Evolutionary conservation across 108 stramenopile species (phyloP), one percentile per base, ranked within the genome.

Genomic region (Stephanodiscus minutulus): DNA sequence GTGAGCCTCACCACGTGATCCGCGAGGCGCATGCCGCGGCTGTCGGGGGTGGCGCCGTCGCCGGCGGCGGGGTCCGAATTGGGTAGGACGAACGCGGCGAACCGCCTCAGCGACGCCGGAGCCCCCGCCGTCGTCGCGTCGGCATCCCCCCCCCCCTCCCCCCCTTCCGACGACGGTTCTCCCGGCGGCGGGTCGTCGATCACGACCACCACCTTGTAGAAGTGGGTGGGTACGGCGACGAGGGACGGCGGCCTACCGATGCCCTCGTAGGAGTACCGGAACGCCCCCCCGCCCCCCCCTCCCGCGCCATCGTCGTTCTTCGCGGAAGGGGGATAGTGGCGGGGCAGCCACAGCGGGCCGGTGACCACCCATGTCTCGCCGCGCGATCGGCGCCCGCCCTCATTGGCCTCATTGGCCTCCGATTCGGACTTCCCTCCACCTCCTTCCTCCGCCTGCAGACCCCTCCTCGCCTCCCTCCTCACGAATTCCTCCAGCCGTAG

Each of bases 61-160:
- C 44, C 43, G 31, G 25, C 15, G 35, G 25, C 44, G 12, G 21
- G 12, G 35, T 86, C 81, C 35, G 72, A 53, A 66, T 95, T 92
- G 37, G 90, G 87, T 53, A 95, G 57, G 11, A 92, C 91, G 82
- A 95, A 95, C 65, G 91, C 91, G 21, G 91, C 91, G 68, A 89
- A 90, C 21, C 59, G 50, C 27, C 36, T 64, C 22, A 69, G 22
- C 18, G 11, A 31, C 36, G 35, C 25, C 25, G n/a, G n/a, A n/a
- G n/a, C n/a, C n/a, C n/a, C n/a, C n/a, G 8, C 11, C 39, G 11
- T 44, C 0, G 43, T 13, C 15, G 43, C 29, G 25, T 27, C 22
- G 5, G 9, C 48, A 49, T 2, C 2, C 4, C 17, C 20, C 5
- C 29, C 29, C 39, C 33, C 48, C 29, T 29, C 47, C 18, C 13